Conservation (phyloP, 2,329 filamentous ascomycete species). For the Emergomyces orientalis region DNA sequence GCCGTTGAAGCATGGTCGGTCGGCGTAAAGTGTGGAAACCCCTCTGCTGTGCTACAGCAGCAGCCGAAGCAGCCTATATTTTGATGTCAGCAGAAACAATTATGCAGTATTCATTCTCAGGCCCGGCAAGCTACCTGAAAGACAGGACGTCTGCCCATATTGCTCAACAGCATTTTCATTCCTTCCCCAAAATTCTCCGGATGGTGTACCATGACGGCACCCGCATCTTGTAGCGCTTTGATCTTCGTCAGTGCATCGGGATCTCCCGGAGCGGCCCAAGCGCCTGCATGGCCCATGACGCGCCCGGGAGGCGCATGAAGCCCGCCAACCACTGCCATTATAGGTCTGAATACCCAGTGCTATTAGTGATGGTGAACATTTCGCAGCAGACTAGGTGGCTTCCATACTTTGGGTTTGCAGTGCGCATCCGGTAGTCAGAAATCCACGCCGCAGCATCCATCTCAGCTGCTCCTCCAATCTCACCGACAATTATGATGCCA, state of each 20-base stretch:
- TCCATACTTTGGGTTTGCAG: slow-evolving; percentile 53
- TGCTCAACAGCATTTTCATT: slow-evolving; percentile 52
- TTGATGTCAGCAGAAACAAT: slow-evolving; percentile 5
- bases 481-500: slow-evolving; percentile 62
- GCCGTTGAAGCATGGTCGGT: background rate
- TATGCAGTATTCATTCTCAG: slow-evolving; percentile 9
- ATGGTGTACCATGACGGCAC: slow-evolving; percentile 63
- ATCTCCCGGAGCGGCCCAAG: slow-evolving; percentile 59
- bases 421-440: slow-evolving; percentile 50
- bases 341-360: slow-evolving; percentile 45
- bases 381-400: background rate
- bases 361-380: slow-evolving; percentile 5
- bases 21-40: slow-evolving; percentile 41
- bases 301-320: slow-evolving; percentile 52
- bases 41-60: slow-evolving; percentile 36
- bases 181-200: slow-evolving; percentile 64
- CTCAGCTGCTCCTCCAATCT: slow-evolving; percentile 61
- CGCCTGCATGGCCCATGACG: slow-evolving; percentile 73
- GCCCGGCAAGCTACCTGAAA: slow-evolving; percentile 18
- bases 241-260: slow-evolving; percentile 57
- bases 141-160: slow-evolving; percentile 23
- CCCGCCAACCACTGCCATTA: slow-evolving; percentile 62
- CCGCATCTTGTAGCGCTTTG: slow-evolving; percentile 54
- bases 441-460: slow-evolving; percentile 68
- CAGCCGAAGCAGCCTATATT: slow-evolving; percentile 18